Evolutionary conservation across 208 protist species (phyloP).

Genomic region (Herpetomonas tarakana): DNA sequence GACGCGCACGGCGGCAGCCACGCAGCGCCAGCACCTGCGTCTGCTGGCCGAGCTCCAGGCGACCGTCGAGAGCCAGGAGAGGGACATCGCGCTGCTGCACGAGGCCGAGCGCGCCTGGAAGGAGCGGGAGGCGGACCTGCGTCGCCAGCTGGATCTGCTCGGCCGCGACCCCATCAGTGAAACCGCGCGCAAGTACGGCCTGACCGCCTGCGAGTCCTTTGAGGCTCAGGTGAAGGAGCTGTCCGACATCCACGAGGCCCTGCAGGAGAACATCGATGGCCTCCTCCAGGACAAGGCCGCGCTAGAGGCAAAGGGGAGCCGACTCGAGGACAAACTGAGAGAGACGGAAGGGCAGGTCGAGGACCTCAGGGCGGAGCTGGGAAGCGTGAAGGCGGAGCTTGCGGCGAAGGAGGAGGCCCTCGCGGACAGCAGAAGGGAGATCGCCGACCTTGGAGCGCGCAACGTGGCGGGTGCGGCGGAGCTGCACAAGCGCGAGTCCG

Average conservation of each 20-base stretch:
- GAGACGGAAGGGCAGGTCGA: constrained; percentile 12
- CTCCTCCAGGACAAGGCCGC: neutral
- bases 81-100: constrained; percentile 37
- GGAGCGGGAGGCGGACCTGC: constrained; percentile 53
- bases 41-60: constrained; percentile 25
- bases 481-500: constrained; percentile 16
- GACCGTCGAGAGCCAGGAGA: constrained; percentile 30
- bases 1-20: constrained; percentile 13
- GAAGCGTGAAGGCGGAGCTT: constrained; percentile 10
- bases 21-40: constrained; percentile 13
- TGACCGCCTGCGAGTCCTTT: constrained; percentile 46
- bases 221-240: constrained; percentile 39
- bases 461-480: constrained; percentile 14
- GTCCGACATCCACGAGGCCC: constrained; percentile 5
- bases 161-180: constrained; percentile 66
- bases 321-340: constrained; percentile 22
- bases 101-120: constrained; percentile 42
- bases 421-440: neutral
- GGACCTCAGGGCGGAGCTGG: neutral
- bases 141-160: constrained; percentile 54
- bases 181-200: constrained; percentile 64
- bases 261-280: neutral
- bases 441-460: constrained; percentile 14
- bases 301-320: neutral
- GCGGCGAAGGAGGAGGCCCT: neutral